These are phyloP conservation scores for Colletotrichum sp. DNA, from an alignment of 2,329 filamentous ascomycete species.

Conservation along the genomic window DNA sequence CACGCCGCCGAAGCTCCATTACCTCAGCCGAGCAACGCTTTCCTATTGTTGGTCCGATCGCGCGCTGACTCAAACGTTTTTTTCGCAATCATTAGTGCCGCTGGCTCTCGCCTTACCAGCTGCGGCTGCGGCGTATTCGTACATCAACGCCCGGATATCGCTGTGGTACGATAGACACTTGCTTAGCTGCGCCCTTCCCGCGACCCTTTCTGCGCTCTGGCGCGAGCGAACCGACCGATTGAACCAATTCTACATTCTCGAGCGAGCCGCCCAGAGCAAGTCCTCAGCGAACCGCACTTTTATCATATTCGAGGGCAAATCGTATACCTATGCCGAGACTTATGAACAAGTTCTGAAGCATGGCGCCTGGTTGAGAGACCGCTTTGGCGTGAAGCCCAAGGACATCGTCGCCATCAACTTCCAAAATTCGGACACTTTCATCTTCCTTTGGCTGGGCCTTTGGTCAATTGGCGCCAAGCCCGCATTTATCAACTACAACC, in stretches of 20 bases:
- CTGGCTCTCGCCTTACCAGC: constrained; percentile 63
- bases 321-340: constrained; percentile 76
- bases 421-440: constrained; percentile 79
- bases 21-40: background rate
- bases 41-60: background rate
- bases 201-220: constrained; percentile 45
- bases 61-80: background rate
- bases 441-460: constrained; percentile 77
- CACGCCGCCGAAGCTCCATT: background rate
- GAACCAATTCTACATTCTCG: constrained; percentile 78
- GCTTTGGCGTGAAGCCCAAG: constrained; percentile 66
- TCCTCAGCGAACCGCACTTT: constrained; percentile 60
- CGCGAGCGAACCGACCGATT: constrained; percentile 64
- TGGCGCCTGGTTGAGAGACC: constrained; percentile 74
- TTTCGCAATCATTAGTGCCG: constrained; percentile 45
- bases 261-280: constrained; percentile 63
- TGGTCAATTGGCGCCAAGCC: constrained; percentile 86
- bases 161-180: constrained; percentile 70
- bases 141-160: constrained; percentile 75
- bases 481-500: constrained; percentile 88
- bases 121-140: constrained; percentile 71
- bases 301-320: constrained; percentile 71
- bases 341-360: constrained; percentile 76
- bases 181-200: constrained; percentile 57
- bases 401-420: constrained; percentile 84